Conservation (phyloP, 768 basidiomycete genomes). For the Collybia mongolica region DNA sequence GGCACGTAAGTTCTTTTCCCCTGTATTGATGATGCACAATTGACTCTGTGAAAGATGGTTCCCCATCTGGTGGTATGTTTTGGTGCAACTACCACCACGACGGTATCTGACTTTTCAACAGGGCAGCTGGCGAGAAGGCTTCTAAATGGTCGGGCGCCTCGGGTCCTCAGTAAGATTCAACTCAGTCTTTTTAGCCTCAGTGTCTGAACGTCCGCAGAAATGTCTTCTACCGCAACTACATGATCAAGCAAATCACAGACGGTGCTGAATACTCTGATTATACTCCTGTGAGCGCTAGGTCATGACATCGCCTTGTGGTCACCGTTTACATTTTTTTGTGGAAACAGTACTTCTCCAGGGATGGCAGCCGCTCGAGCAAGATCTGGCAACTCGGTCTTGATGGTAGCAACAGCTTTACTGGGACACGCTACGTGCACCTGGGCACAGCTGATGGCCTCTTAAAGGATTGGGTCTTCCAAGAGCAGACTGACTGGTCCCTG, state of each 20-base stretch:
- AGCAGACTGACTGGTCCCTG: slow-evolving; percentile 1
- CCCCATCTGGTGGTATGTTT: slow-evolving; percentile 12
- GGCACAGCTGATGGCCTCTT: slow-evolving; percentile 4
- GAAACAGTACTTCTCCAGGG: slow-evolving; percentile 7
- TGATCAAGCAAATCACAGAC: slow-evolving; percentile 7
- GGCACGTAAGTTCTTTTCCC: no score
- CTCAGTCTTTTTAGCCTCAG: not conserved
- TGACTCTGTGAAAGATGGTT: slow-evolving; percentile 4
- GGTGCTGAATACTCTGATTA: slow-evolving; percentile 8
- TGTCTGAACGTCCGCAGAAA: slow-evolving; percentile 4
- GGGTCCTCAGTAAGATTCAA: not conserved
- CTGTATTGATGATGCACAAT: no score
- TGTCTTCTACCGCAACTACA: slow-evolving; percentile 11
- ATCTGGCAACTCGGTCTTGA: slow-evolving; percentile 7
- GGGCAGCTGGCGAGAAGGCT: slow-evolving; percentile 12
- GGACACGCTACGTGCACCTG: slow-evolving; percentile 1
- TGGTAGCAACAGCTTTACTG: not conserved
- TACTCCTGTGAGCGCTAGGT: slow-evolving; percentile 4
- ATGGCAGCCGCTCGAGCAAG: slow-evolving; percentile 1
- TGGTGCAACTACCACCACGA: no score
- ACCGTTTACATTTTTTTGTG: not conserved
- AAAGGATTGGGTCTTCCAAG: slow-evolving; percentile 2
- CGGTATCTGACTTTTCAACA: not conserved
- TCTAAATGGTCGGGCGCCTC: slow-evolving; percentile 13
- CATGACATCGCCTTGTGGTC: not conserved